Evolutionary conservation across 2,329 filamentous ascomycete genomes (phyloP), one percentile per base, ranked within the genome.

Genomic region (Colletotrichum siamense): DNA sequence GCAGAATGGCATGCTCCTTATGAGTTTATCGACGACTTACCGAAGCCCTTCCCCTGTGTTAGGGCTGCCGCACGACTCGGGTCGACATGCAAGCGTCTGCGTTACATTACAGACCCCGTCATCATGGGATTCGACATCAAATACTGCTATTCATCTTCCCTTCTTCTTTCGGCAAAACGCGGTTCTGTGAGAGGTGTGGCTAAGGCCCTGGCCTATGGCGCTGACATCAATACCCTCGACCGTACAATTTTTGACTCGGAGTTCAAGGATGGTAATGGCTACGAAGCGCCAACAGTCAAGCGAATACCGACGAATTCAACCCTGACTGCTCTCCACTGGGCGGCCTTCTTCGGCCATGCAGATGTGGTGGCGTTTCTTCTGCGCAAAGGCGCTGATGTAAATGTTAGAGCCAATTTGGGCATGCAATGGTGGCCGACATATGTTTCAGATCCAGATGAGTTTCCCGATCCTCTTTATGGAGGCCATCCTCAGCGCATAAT

Each of bases 391-490:
- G 52, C 52, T 24, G 24, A 57, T 6, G 52, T 57, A 6, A 28
- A 28, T 26, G 52, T 0, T 5, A 24, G 52, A 18, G 24, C 52
- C 22, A 26, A 57, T 57, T 0, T 57, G 18, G 39, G 39, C 39
- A 49, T 28, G 52, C 52, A 57, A 12, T 57, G 24, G 18, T 57
- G 24, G 18, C 8, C 22, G 13, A 57, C 18, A 12, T n/a, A 12
- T 4, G 7, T 0, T 0, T 6, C 39, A 57, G 0, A 6, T 24
- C 52, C 52, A 5, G 52, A 57, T 16, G 52, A 24, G 13, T 16
- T 15, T 0, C n/a, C 22, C 4, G 52, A 7, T 0, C 18, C 24
- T 28, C 24, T 24, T 12, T 0, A 57, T 7, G 0, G 0, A 0
- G 52, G 6, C 13, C 22, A 57, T 49, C 39, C 39, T 1, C 39